These are phyloP conservation scores for Alternaria sp. DNA, from an alignment of 2,329 filamentous ascomycete genomes.

Conservation along the genomic window DNA sequence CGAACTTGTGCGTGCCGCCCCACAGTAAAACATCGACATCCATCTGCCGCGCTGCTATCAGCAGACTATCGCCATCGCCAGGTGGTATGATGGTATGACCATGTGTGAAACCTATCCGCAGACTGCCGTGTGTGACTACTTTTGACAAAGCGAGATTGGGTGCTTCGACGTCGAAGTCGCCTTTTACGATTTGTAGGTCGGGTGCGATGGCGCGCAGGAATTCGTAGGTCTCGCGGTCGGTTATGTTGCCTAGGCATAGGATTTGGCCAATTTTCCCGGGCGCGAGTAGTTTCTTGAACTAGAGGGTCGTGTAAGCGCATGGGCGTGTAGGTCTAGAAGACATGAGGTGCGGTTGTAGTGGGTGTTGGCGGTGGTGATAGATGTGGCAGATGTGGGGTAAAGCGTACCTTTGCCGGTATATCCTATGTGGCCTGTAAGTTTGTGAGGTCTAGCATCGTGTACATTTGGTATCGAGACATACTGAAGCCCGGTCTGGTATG, in stretches of 20 bases:
- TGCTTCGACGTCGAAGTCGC: slow-evolving; percentile 74
- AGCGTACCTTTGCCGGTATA: slow-evolving; percentile 53
- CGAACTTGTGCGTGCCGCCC: slow-evolving; percentile 74
- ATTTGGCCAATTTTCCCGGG: slow-evolving; percentile 67
- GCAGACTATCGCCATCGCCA: slow-evolving; percentile 70
- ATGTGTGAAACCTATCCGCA: slow-evolving; percentile 75
- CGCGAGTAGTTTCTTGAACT: slow-evolving; percentile 65
- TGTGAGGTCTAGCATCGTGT: slow-evolving; percentile 43
- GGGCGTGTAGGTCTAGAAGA: slow-evolving; percentile 5
- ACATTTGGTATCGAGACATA: slow-evolving; percentile 34
- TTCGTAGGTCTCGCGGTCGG: slow-evolving; percentile 64
- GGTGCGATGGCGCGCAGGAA: slow-evolving; percentile 65
- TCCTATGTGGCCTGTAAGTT: slow-evolving; percentile 53
- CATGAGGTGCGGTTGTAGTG: not conserved
- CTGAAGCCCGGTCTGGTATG: slow-evolving; percentile 54
- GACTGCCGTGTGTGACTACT: slow-evolving; percentile 72
- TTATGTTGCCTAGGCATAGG: slow-evolving; percentile 67
- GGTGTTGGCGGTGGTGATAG: slow-evolving; percentile 3
- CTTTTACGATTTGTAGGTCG: slow-evolving; percentile 74
- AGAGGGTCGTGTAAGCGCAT: slow-evolving; percentile 14
- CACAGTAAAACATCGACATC: slow-evolving; percentile 74
- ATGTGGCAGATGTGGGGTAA: not conserved
- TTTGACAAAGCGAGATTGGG: slow-evolving; percentile 70
- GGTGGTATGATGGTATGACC: slow-evolving; percentile 76
- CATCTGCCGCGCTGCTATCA: slow-evolving; percentile 75